Evolutionary conservation across 164 flowering plant species (phyloP).

Genomic region (Liquidambar formosana): DNA sequence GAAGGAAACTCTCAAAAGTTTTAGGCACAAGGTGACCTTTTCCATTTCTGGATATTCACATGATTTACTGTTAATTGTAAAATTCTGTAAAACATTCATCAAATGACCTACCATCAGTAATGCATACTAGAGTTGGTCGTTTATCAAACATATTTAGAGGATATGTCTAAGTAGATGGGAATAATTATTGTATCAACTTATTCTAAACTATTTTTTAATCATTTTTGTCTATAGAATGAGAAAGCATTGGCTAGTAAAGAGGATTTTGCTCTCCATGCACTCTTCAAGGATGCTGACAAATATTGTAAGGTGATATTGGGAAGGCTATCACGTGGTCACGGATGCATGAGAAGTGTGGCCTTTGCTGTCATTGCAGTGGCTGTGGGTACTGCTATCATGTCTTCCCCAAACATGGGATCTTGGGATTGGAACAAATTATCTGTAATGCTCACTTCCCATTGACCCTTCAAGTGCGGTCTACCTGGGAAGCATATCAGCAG

Average conservation of each 20-base stretch:
- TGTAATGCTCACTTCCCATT: slow-evolving; percentile 32
- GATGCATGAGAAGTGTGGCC: slow-evolving; percentile 55
- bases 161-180: background rate
- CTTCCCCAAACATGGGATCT: slow-evolving; percentile 43
- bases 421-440: slow-evolving; percentile 61
- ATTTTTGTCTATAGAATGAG: slow-evolving; percentile 53
- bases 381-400: slow-evolving; percentile 49
- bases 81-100: background rate
- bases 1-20: slow-evolving; percentile 55
- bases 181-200: background rate
- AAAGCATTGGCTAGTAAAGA: slow-evolving; percentile 44
- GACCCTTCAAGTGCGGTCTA: slow-evolving; percentile 23
- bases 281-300: slow-evolving; percentile 71
- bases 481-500: background rate
- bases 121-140: background rate
- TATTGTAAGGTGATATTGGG: slow-evolving; percentile 60
- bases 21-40: slow-evolving; percentile 60
- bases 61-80: background rate
- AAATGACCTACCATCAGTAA: background rate
- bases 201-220: background rate
- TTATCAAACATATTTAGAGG: background rate
- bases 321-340: slow-evolving; percentile 42
- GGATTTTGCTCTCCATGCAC: slow-evolving; percentile 33
- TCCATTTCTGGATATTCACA: background rate
- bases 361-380: slow-evolving; percentile 42